Percentiles rank a stretch among this genome's conserved stretches.
phyloP scores from a whole-genome alignment of 208 protist species.

The Trypanosomatidae sp. region DNA sequence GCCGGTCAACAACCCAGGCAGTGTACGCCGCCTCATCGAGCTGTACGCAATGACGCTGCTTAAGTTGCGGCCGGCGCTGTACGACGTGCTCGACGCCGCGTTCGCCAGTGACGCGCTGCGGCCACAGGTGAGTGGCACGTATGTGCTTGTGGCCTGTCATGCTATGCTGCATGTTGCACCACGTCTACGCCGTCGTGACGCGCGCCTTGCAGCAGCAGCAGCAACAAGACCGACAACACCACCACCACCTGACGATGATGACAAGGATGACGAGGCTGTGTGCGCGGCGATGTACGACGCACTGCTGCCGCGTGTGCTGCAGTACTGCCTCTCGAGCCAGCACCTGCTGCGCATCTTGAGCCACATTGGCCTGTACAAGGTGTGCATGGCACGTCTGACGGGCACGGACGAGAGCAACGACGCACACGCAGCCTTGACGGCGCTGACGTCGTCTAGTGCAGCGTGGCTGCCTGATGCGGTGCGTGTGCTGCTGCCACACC shows the following conservation, averaged over 20 bases:
- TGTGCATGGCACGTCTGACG: conserved; percentile 19
- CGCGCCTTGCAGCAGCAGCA: background rate
- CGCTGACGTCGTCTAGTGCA: background rate
- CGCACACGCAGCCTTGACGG: no score
- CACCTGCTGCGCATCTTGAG: conserved; percentile 84
- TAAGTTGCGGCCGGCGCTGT: conserved; percentile 36
- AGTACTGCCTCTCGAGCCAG: conserved; percentile 80
- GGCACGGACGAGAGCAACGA: conserved; percentile 7
- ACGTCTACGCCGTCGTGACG: background rate
- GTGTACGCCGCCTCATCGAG: conserved; percentile 83
- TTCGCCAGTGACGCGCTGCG: conserved; percentile 45
- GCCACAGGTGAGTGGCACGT: conserved; percentile 75
- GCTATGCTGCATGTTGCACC: conserved; percentile 30
- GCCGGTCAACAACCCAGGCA: conserved; percentile 75
- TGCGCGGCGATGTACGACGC: conserved; percentile 11
- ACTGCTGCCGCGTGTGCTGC: conserved; percentile 61
- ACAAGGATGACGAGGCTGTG: conserved; percentile 3
- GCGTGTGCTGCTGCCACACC: conserved; percentile 51
- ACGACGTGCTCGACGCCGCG: conserved; percentile 24
- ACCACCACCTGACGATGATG: background rate
- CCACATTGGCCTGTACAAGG: conserved; percentile 59
- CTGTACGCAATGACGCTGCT: conserved; percentile 60
- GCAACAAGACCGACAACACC: background rate
- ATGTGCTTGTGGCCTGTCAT: conserved; percentile 58
- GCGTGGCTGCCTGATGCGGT: conserved; percentile 4